A percentile compares a stretch with the other conserved stretches of the same genome.
These are phyloP conservation scores for Flagelloscypha sp. DNA, from an alignment of 768 basidiomycete genomes.

Conservation along the genomic window DNA sequence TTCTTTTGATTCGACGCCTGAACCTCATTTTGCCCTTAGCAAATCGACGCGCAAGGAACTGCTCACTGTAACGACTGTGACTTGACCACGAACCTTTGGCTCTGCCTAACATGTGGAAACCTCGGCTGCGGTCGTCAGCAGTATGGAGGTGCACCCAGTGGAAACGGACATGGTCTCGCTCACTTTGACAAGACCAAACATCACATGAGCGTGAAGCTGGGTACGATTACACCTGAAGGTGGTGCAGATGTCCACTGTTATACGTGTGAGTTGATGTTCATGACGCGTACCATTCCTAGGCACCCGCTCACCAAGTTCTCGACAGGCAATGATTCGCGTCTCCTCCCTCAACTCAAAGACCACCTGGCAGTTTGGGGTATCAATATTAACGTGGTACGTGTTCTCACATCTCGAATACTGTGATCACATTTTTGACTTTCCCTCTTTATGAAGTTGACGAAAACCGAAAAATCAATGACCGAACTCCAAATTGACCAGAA, in stretches of 20 bases:
- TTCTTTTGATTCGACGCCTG: too few species aligned
- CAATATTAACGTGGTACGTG: too few species aligned
- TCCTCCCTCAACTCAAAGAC: constrained; percentile 63
- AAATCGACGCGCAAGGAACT: too few species aligned
- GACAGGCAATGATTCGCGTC: constrained; percentile 73
- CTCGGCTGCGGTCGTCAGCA: constrained; percentile 87
- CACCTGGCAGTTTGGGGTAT: constrained; percentile 86
- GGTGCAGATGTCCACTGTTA: constrained; percentile 94
- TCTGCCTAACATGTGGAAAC: constrained; percentile 86
- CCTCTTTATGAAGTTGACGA: too few species aligned
- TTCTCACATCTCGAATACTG: too few species aligned
- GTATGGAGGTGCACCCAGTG: constrained; percentile 69
- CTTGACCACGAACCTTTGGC: constrained; percentile 88
- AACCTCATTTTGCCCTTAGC: too few species aligned
- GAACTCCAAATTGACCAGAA: constrained; percentile 99
- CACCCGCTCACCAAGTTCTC: too few species aligned
- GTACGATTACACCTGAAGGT: constrained; percentile 95
- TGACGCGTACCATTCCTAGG: too few species aligned
- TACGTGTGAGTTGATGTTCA: too few species aligned
- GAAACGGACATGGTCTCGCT: constrained; percentile 82
- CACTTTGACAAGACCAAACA: constrained; percentile 74
- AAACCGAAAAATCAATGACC: constrained; percentile 96
- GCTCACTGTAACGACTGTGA: constrained; percentile 80
- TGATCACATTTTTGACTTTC: too few species aligned
- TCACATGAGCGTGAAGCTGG: constrained; percentile 82